phyloP scores from a whole-genome alignment of 345 rosid species.

The Corymbia maculata region DNA sequence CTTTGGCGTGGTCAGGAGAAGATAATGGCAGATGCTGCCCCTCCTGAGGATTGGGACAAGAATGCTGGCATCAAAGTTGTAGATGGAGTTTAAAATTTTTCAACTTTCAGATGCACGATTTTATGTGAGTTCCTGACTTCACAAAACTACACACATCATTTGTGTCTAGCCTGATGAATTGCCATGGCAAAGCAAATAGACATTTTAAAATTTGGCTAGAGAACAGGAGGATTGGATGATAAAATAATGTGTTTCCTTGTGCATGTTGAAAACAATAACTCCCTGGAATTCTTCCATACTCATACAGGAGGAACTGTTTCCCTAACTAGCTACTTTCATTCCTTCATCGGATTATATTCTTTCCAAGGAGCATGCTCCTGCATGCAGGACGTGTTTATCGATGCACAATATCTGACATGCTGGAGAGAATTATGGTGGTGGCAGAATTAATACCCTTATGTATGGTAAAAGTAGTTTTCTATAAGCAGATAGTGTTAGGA shows the following conservation, averaged over 20 bases:
- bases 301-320: background rate
- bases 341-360: background rate
- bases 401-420: background rate
- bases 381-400: background rate
- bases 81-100: conserved; percentile 10
- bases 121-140: background rate
- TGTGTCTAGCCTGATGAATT: background rate
- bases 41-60: conserved; percentile 72
- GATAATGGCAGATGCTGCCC: conserved; percentile 46
- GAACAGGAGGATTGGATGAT: background rate
- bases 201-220: background rate
- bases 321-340: background rate
- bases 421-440: background rate
- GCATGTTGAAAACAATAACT: background rate
- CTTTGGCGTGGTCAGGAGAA: conserved; percentile 77
- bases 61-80: conserved; percentile 43
- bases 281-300: background rate
- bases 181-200: background rate
- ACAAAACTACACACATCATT: background rate
- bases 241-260: background rate
- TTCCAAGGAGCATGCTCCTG: too few relatives aligned
- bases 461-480: background rate
- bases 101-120: background rate
- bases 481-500: background rate
- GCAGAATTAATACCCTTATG: background rate